phyloP scores from a whole-genome alignment of 495 filamentous ascomycete genomes.

The Acidiella bohemica region DNA sequence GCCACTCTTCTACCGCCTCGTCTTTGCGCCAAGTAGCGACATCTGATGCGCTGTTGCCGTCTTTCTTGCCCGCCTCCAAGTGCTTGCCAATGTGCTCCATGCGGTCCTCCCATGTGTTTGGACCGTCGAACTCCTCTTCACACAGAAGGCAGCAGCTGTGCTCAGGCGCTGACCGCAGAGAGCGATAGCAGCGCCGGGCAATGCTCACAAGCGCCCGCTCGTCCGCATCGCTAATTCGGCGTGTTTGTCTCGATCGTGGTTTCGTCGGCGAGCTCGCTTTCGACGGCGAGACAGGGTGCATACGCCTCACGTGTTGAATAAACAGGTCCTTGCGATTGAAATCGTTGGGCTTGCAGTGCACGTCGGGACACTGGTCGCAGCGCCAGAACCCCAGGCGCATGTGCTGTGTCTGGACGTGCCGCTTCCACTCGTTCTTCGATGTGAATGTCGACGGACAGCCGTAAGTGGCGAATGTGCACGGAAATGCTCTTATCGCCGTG shows the following conservation, averaged over 20 bases:
- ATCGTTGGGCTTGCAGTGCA: constrained; percentile 40
- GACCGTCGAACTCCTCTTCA: constrained; percentile 42
- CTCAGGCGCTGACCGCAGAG: constrained; percentile 47
- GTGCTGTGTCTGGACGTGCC: constrained; percentile 74
- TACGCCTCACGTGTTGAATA: constrained; percentile 84
- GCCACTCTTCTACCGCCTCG: constrained; percentile 37
- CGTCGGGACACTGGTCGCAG: constrained; percentile 57
- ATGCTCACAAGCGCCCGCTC: constrained; percentile 32
- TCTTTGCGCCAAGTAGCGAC: constrained; percentile 34
- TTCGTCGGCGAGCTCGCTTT: constrained; percentile 29
- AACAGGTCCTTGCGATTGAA: constrained; percentile 93
- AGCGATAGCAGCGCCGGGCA: constrained; percentile 44
- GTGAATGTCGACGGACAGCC: constrained; percentile 76
- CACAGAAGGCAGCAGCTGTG: constrained; percentile 61
- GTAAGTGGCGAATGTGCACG: constrained; percentile 69
- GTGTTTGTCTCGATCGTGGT: constrained; percentile 34
- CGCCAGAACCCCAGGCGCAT: constrained; percentile 65
- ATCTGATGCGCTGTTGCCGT: constrained; percentile 16
- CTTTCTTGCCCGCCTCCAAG: constrained; percentile 43
- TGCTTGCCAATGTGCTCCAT: constrained; percentile 89
- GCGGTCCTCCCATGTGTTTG: constrained; percentile 59
- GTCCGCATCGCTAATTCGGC: constrained; percentile 28
- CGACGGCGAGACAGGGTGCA: constrained; percentile 42
- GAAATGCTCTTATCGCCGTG: constrained; percentile 44
- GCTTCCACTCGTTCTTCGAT: constrained; percentile 95